phyloP scores from a whole-genome alignment of 495 filamentous ascomycete species.

The Stereocaulon alpinum region DNA sequence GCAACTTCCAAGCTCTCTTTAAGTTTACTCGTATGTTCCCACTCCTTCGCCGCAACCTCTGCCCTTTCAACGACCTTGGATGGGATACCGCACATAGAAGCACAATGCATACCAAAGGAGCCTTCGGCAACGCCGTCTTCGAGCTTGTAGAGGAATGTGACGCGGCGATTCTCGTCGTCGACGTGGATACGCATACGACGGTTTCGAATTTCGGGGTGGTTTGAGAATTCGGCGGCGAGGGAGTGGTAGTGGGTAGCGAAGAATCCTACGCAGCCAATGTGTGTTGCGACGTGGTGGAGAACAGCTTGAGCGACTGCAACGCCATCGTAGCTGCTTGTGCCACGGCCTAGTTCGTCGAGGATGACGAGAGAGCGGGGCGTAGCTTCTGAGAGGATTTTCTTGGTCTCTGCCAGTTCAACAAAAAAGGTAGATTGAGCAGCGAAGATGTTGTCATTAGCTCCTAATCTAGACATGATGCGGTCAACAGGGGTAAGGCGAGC shows the following conservation, averaged over 20 bases:
- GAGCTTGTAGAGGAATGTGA: conserved; percentile 93
- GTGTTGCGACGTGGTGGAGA: conserved; percentile 85
- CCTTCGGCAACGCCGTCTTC: conserved; percentile 94
- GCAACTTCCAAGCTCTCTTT: conserved; percentile 80
- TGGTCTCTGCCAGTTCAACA: conserved; percentile 93
- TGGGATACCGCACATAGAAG: conserved; percentile 92
- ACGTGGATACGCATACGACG: conserved; percentile 91
- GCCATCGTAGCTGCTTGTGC: conserved; percentile 89
- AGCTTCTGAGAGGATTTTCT: conserved; percentile 94
- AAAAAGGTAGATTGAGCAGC: conserved; percentile 98
- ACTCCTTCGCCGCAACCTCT: conserved; percentile 81
- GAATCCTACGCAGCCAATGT: conserved; percentile 89
- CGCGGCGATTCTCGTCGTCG: conserved; percentile 66
- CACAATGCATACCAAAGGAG: conserved; percentile 98
- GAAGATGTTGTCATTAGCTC: conserved; percentile 98
- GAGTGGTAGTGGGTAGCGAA: conserved; percentile 98
- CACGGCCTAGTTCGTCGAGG: conserved; percentile 91
- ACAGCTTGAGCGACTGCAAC: conserved; percentile 95
- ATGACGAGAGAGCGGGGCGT: conserved; percentile 93
- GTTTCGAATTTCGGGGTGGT: conserved; percentile 76
- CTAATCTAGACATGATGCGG: conserved; percentile 97
- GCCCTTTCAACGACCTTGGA: conserved; percentile 72
- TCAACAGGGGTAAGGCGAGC: conserved; percentile 87
- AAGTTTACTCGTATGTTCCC: conserved; percentile 87
- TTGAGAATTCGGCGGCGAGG: conserved; percentile 77